Evolutionary conservation across 2,329 filamentous ascomycete genomes (phyloP).

Genomic region (Aspergillus persii): DNA sequence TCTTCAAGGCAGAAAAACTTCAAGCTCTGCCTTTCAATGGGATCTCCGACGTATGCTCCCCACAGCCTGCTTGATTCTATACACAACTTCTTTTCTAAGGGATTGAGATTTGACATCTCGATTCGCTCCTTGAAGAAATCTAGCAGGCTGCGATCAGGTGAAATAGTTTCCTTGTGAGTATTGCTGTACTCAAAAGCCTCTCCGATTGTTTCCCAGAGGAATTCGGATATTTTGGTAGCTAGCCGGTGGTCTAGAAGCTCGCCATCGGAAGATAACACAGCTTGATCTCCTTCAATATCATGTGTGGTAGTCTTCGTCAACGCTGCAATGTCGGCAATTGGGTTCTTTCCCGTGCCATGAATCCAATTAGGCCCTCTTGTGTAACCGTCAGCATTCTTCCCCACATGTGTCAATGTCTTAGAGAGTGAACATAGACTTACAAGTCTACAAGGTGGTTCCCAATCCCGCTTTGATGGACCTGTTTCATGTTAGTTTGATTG

Average conservation of each 20-base stretch:
- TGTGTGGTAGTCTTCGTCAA: conserved; percentile 51
- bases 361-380: conserved; percentile 63
- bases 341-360: conserved; percentile 60
- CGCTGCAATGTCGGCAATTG: conserved; percentile 57
- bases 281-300: conserved; percentile 52
- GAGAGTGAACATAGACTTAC: conserved; percentile 36
- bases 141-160: conserved; percentile 52
- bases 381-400: conserved; percentile 14
- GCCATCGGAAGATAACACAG: conserved; percentile 50
- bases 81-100: conserved; percentile 48
- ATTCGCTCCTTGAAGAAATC: conserved; percentile 57
- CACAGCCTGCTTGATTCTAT: conserved; percentile 59
- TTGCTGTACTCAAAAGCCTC: conserved; percentile 61
- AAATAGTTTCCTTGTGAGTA: conserved; percentile 50
- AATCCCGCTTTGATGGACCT: conserved; percentile 51
- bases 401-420: not conserved
- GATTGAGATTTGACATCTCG: conserved; percentile 36
- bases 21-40: conserved; percentile 59
- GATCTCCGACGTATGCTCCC: conserved; percentile 63
- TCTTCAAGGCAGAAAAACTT: conserved; percentile 66
- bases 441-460: conserved; percentile 56
- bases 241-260: conserved; percentile 36
- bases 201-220: conserved; percentile 59
- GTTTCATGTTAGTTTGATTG: conserved; percentile 12
- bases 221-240: conserved; percentile 35